These are phyloP conservation scores for Prorocentrum cordatum DNA, from an alignment of 169 alveolate species.

Conservation along the genomic window DNA sequence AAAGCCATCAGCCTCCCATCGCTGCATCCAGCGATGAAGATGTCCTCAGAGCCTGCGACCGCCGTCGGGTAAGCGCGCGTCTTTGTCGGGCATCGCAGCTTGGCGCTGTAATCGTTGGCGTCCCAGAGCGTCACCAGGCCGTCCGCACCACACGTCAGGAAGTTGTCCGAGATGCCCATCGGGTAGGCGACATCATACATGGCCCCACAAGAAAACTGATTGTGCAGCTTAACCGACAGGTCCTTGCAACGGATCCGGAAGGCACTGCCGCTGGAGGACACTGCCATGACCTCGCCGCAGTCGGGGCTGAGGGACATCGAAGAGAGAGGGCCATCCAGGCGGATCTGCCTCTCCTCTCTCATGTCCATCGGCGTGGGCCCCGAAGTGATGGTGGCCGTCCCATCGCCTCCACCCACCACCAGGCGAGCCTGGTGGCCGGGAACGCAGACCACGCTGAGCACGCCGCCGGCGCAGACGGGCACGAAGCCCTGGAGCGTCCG, in stretches of 20 bases:
- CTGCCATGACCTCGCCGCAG: not conserved
- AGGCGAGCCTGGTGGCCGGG: not conserved
- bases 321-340: conserved; percentile 13
- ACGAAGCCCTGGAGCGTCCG: not conserved
- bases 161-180: conserved; percentile 21
- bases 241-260: conserved; percentile 24
- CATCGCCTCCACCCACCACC: conserved; percentile 35
- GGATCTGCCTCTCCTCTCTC: conserved; percentile 11
- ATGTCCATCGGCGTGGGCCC: not conserved
- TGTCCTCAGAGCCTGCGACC: conserved; percentile 13
- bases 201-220: conserved; percentile 36
- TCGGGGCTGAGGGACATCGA: conserved; percentile 36
- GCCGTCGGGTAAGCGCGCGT: conserved; percentile 24
- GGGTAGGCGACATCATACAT: conserved; percentile 42
- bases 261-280: conserved; percentile 10
- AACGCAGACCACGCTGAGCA: not conserved
- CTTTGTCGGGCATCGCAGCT: conserved; percentile 20
- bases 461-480: conserved; percentile 31
- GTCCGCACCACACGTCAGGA: conserved; percentile 39
- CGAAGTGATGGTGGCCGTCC: not conserved
- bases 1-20: not conserved
- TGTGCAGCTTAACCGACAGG: conserved; percentile 17
- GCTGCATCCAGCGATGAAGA: not conserved
- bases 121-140: conserved; percentile 53
- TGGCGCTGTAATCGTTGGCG: conserved; percentile 63